Percentiles rank a stretch among this genome's conserved stretches.
Evolutionary conservation across 345 rosid genomes (phyloP).

Genomic region (Salix koriyanagi): DNA sequence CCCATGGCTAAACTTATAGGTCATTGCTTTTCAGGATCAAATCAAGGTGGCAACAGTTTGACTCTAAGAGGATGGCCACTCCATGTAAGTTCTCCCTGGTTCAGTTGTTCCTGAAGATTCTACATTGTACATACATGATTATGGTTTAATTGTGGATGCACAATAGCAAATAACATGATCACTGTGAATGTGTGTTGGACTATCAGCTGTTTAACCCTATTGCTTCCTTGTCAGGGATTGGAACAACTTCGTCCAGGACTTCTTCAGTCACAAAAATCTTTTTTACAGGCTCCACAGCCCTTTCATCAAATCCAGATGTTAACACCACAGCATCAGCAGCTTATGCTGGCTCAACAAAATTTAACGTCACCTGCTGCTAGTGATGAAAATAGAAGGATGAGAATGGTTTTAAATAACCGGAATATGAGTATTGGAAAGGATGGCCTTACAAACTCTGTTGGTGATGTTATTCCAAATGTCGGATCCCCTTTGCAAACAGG

Average conservation of each 20-base stretch:
- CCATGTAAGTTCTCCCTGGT: slow-evolving; percentile 49
- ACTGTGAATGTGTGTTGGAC: not conserved
- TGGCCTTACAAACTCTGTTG: slow-evolving; percentile 61
- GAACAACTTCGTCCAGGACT: slow-evolving; percentile 70
- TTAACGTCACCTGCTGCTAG: slow-evolving; percentile 67
- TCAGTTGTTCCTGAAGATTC: not conserved
- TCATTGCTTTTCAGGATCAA: slow-evolving; percentile 56
- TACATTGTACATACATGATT: not conserved
- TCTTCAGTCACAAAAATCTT: slow-evolving; percentile 84
- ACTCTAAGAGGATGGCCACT: slow-evolving; percentile 97
- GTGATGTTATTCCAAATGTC: slow-evolving; percentile 63
- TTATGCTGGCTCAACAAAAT: slow-evolving; percentile 83
- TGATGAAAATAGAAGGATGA: slow-evolving; percentile 75
- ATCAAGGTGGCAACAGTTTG: slow-evolving; percentile 79
- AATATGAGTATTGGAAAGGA: slow-evolving; percentile 66
- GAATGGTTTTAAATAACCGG: slow-evolving; percentile 66
- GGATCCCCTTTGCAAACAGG: slow-evolving; percentile 70
- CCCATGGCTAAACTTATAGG: slow-evolving; percentile 2
- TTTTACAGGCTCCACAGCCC: slow-evolving; percentile 81
- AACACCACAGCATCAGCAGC: slow-evolving; percentile 90
- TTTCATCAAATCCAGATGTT: slow-evolving; percentile 89
- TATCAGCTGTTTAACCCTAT: slow-evolving; percentile 14
- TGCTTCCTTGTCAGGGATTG: slow-evolving; percentile 46
- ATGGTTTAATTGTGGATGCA: not conserved
- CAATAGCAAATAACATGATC: not conserved